Evolutionary conservation across 345 rosid genomes (phyloP).

Genomic region (Bruguiera gymnorhiza): DNA sequence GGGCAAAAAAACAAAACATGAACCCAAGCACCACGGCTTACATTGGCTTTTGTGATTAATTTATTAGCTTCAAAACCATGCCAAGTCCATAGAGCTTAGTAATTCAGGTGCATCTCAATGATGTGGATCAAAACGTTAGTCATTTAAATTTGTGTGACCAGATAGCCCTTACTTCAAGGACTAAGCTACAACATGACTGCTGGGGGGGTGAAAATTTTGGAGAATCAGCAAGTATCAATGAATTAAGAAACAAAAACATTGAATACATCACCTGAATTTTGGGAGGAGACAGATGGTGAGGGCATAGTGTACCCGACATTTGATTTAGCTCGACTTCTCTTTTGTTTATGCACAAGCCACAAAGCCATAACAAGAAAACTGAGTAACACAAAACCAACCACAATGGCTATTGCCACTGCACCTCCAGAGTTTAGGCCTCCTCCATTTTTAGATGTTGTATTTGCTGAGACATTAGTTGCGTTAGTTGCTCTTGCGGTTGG

Average conservation of each 20-base stretch:
- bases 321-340: conserved; percentile 44
- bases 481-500: conserved; percentile 73
- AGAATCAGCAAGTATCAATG: neutral
- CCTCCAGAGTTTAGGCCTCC: conserved; percentile 52
- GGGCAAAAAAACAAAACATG: neutral
- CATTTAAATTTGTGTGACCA: neutral
- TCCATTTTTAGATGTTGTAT: conserved; percentile 33
- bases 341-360: conserved; percentile 64
- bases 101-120: neutral
- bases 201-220: neutral
- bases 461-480: conserved; percentile 30
- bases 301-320: conserved; percentile 56
- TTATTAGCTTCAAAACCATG: neutral
- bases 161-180: neutral
- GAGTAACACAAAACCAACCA: conserved; percentile 57
- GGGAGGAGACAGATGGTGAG: conserved; percentile 31
- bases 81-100: neutral
- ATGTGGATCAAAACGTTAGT: neutral
- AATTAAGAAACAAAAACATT: conserved; percentile 9
- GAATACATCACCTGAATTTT: conserved; percentile 68
- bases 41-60: neutral
- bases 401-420: conserved; percentile 56
- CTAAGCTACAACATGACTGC: neutral
- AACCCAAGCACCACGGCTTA: conserved; percentile 8
- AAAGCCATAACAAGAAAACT: conserved; percentile 68